Evolutionary conservation across 1,284 basidiomycete species (phyloP).

Genomic region (Trichosporon sp.): DNA sequence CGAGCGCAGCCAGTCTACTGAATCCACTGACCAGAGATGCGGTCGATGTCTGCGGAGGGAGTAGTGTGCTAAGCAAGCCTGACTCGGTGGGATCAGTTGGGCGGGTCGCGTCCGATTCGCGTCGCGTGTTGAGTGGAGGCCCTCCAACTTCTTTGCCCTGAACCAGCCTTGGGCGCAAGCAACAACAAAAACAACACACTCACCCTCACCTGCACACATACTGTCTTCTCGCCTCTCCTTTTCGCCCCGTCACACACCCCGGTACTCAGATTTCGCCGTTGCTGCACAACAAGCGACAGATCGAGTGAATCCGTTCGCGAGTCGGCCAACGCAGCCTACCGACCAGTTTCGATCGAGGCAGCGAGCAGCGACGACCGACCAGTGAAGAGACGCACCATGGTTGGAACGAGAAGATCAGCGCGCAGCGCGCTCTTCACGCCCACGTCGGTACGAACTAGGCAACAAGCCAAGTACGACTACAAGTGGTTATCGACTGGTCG

Average conservation of each 20-base stretch:
- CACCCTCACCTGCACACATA: not conserved
- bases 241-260: no score
- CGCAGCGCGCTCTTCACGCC: conserved; percentile 11
- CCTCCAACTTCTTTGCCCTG: not conserved
- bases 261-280: no score
- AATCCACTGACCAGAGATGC: no score
- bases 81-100: not conserved
- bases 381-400: not conserved
- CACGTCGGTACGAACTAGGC: not conserved
- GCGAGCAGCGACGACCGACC: no score
- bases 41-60: no score
- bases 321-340: no score
- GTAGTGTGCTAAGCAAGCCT: no score
- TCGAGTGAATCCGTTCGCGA: no score
- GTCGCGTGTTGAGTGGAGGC: conserved; percentile 1
- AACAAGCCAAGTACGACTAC: not conserved
- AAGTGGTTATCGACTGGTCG: not conserved
- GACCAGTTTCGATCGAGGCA: no score
- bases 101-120: no score
- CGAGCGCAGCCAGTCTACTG: not conserved
- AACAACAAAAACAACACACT: conserved; percentile 3
- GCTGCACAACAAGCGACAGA: no score
- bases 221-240: not conserved
- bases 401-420: not conserved
- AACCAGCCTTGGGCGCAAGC: not conserved